phyloP scores from a whole-genome alignment of 768 basidiomycete genomes.

The Psilocybe tampanensis region DNA sequence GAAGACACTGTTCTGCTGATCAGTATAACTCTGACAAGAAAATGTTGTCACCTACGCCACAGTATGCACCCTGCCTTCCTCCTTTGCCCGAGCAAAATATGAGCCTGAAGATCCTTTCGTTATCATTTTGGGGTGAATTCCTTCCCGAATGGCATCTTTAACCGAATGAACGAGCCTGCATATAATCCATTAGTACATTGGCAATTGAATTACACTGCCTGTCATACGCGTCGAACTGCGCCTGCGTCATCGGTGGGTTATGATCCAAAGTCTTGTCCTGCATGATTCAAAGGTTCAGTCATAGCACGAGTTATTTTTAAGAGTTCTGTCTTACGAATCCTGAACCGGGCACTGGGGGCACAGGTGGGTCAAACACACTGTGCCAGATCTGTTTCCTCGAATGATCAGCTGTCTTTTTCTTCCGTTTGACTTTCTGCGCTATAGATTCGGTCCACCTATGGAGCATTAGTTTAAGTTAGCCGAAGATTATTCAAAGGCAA shows the following conservation, averaged over 20 bases:
- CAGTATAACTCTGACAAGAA: not conserved
- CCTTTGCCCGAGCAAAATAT: conserved; percentile 87
- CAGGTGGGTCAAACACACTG: conserved; percentile 76
- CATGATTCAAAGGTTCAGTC: conserved; percentile 1
- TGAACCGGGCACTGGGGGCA: conserved; percentile 33
- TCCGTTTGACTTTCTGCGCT: conserved; percentile 81
- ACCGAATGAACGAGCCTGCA: conserved; percentile 64
- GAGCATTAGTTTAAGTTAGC: not conserved
- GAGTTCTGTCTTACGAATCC: conserved; percentile 36
- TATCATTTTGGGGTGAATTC: conserved; percentile 91
- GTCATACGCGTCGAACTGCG: conserved; percentile 69
- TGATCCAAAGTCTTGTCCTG: conserved; percentile 85
- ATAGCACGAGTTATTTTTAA: not conserved
- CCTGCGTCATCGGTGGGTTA: conserved; percentile 72
- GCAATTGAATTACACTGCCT: not conserved
- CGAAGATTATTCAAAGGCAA: not conserved
- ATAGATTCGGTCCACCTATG: conserved; percentile 85
- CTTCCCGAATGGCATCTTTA: conserved; percentile 68
- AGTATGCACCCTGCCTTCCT: conserved; percentile 75
- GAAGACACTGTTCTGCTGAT: conserved; percentile 61
- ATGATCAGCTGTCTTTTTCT: conserved; percentile 67
- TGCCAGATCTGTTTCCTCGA: conserved; percentile 75
- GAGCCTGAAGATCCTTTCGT: conserved; percentile 87
- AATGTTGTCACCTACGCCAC: conserved; percentile 61
- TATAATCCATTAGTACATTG: not conserved